phyloP scores from a whole-genome alignment of 192 early-diverging fungal species.

The Haplosporangium gracile region DNA sequence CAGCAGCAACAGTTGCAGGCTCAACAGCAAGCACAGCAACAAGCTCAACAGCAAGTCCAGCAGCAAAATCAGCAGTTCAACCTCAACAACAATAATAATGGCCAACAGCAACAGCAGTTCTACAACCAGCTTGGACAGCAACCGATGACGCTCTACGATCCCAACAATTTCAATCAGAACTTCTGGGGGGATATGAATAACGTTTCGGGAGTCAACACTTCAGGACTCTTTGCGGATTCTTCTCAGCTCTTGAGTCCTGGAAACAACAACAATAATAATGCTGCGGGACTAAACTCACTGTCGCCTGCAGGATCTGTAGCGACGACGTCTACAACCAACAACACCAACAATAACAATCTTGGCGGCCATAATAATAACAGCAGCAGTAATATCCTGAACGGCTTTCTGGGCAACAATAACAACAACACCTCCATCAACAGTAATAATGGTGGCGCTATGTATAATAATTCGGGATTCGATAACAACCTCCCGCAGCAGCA shows the following conservation, averaged over 20 bases:
- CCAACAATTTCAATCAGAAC: conserved; percentile 25
- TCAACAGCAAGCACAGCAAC: conserved; percentile 17
- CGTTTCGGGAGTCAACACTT: conserved; percentile 16
- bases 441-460: not conserved
- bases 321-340: conserved; percentile 5
- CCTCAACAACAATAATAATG: conserved; percentile 13
- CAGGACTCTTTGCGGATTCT: conserved; percentile 22
- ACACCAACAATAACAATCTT: not conserved
- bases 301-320: conserved; percentile 4
- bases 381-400: conserved; percentile 9
- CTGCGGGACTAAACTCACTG: not conserved
- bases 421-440: conserved; percentile 7
- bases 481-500: conserved; percentile 3
- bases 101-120: conserved; percentile 38
- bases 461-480: not conserved
- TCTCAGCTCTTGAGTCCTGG: conserved; percentile 22
- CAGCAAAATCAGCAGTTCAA: conserved; percentile 10
- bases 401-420: conserved; percentile 22
- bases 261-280: conserved; percentile 7
- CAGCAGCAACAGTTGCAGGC: conserved; percentile 17
- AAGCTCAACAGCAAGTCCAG: conserved; percentile 15
- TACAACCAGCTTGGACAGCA: conserved; percentile 44
- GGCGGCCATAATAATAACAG: conserved; percentile 1
- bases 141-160: conserved; percentile 40
- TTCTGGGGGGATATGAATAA: conserved; percentile 41